Evolutionary conservation across 2,329 filamentous ascomycete species (phyloP).

Genomic region (Phaeosphaeriaceae sp.): DNA sequence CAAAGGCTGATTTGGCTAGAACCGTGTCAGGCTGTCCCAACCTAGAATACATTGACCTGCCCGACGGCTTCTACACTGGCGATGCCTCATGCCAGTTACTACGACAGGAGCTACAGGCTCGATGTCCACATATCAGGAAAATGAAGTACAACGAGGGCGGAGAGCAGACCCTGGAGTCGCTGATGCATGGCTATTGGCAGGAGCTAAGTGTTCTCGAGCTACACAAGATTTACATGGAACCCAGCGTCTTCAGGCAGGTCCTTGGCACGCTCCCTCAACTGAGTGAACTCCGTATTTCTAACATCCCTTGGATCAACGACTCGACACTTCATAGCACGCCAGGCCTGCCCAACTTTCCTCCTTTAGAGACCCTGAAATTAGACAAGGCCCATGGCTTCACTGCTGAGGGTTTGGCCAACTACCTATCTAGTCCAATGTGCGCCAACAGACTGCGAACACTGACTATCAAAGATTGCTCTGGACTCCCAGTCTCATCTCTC

Average conservation of each 20-base stretch:
- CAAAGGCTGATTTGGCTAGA: constrained; percentile 81
- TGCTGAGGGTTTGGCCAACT: constrained; percentile 70
- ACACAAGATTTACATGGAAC: constrained; percentile 71
- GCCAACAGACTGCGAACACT: constrained; percentile 69
- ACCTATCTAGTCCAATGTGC: constrained; percentile 65
- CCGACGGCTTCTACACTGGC: constrained; percentile 84
- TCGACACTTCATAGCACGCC: constrained; percentile 73
- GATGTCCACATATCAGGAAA: constrained; percentile 83
- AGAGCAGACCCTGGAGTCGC: constrained; percentile 75
- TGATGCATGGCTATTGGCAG: constrained; percentile 72
- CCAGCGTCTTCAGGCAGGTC: constrained; percentile 71
- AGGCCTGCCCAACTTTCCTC: constrained; percentile 73
- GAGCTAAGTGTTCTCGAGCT: constrained; percentile 77
- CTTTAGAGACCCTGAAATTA: constrained; percentile 75
- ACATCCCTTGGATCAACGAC: constrained; percentile 75
- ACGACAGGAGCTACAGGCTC: constrained; percentile 81
- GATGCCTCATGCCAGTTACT: constrained; percentile 77
- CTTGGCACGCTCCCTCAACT: constrained; percentile 71
- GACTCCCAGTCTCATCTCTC: constrained; percentile 68
- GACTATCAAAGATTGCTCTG: constrained; percentile 70
- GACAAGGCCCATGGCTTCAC: constrained; percentile 76
- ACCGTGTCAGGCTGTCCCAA: constrained; percentile 85
- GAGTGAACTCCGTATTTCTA: constrained; percentile 75
- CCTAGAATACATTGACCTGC: constrained; percentile 87
- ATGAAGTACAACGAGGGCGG: constrained; percentile 84